Evolutionary conservation across 192 early-diverging fungal genomes (phyloP).

Genomic region (Entophlyctis luteolus): DNA sequence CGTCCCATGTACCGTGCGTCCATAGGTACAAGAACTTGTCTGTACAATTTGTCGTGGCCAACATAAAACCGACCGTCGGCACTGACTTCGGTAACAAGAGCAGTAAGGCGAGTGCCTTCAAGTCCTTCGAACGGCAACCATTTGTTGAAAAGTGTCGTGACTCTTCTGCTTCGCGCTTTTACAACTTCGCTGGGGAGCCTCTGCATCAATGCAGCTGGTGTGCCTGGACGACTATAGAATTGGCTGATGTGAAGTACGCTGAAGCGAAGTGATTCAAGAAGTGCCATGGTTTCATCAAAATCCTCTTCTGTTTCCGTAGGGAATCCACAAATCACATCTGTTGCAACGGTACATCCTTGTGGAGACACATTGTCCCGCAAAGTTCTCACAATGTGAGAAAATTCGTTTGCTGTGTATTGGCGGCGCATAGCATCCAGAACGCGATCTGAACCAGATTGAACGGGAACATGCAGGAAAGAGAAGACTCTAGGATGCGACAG

Average conservation of each 20-base stretch:
- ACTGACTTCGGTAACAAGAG: slow-evolving; percentile 49
- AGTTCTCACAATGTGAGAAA: slow-evolving; percentile 36
- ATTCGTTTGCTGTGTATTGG: slow-evolving; percentile 47
- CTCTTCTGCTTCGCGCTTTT: slow-evolving; percentile 46
- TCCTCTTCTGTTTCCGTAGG: slow-evolving; percentile 53
- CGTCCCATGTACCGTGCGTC: slow-evolving; percentile 37
- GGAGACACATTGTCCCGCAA: slow-evolving; percentile 33
- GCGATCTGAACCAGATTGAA: slow-evolving; percentile 47
- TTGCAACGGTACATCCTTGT: slow-evolving; percentile 46
- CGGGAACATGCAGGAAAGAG: slow-evolving; percentile 56
- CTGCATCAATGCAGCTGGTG: slow-evolving; percentile 53
- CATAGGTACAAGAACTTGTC: slow-evolving; percentile 48
- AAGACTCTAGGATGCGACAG: slow-evolving; percentile 54
- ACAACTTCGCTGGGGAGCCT: slow-evolving; percentile 40
- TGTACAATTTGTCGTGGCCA: slow-evolving; percentile 51
- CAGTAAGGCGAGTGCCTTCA: slow-evolving; percentile 21
- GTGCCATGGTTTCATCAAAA: slow-evolving; percentile 46
- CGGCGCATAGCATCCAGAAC: slow-evolving; percentile 53
- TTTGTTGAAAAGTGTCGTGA: slow-evolving; percentile 44
- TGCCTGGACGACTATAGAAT: slow-evolving; percentile 60
- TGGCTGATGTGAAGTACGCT: slow-evolving; percentile 55
- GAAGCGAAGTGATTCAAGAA: slow-evolving; percentile 43
- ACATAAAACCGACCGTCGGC: slow-evolving; percentile 47
- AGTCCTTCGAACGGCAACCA: slow-evolving; percentile 35
- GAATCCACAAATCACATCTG: slow-evolving; percentile 60